These are phyloP conservation scores for Sophora flavescens DNA, from an alignment of 306 rosid species.

Conservation along the genomic window DNA sequence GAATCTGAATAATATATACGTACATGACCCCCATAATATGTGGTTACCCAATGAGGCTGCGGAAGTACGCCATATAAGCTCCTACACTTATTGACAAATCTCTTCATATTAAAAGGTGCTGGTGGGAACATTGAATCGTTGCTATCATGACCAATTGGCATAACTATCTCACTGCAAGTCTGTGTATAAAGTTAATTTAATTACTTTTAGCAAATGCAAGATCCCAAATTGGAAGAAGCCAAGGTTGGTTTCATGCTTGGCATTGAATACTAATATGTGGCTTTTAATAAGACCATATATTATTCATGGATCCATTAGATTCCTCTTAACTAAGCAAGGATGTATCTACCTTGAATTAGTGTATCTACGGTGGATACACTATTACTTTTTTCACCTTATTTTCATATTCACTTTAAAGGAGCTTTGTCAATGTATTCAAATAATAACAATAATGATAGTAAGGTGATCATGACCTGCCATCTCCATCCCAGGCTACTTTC, in stretches of 20 bases:
- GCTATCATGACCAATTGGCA: slow-evolving; percentile 56
- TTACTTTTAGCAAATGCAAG: background rate
- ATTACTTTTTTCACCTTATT: too few relatives aligned
- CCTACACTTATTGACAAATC: slow-evolving; percentile 49
- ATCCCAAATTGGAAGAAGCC: background rate
- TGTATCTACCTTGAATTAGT: too few relatives aligned
- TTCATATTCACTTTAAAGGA: too few relatives aligned
- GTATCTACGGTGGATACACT: too few relatives aligned
- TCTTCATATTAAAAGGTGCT: slow-evolving; percentile 47
- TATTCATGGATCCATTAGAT: background rate
- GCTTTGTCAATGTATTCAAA: too few relatives aligned
- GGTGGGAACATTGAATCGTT: slow-evolving; percentile 63
- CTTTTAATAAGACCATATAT: background rate
- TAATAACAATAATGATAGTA: too few relatives aligned
- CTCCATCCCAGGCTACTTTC: slow-evolving; percentile 47
- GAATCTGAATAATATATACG: slow-evolving; percentile 35
- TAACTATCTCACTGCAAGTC: slow-evolving; percentile 68
- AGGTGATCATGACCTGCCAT: slow-evolving; percentile 49
- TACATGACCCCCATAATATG: slow-evolving; percentile 77
- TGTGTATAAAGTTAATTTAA: slow-evolving; percentile 17
- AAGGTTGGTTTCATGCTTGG: background rate
- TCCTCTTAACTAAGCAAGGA: too few relatives aligned
- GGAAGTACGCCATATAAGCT: slow-evolving; percentile 63
- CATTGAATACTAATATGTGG: background rate
- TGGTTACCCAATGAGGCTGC: slow-evolving; percentile 72